These are phyloP conservation scores for Acanthamoeba triangularis DNA, from an alignment of 208 protist genomes.

Conservation along the genomic window DNA sequence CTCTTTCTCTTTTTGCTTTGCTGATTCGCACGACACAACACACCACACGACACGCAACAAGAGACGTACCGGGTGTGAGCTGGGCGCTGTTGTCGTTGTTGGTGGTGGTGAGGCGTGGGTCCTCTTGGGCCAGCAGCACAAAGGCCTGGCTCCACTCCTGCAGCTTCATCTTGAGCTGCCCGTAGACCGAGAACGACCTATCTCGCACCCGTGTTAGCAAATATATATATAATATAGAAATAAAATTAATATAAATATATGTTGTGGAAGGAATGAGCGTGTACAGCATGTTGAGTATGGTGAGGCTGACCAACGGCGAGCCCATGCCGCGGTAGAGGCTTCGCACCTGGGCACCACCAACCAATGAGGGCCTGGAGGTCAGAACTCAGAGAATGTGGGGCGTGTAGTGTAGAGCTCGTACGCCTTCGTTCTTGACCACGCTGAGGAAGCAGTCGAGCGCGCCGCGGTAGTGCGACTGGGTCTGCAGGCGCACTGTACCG, in stretches of 20 bases:
- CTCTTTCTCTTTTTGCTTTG: neutral
- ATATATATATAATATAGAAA: too few species aligned
- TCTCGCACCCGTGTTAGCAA: neutral
- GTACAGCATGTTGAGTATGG: constrained; percentile 69
- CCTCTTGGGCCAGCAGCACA: neutral
- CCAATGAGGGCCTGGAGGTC: too few species aligned
- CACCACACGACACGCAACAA: neutral
- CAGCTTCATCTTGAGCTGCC: constrained; percentile 63
- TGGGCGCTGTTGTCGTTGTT: neutral
- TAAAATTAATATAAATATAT: neutral
- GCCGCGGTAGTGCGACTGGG: constrained; percentile 51
- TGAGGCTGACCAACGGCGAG: constrained; percentile 69
- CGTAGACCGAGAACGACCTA: constrained; percentile 59
- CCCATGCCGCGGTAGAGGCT: constrained; percentile 41
- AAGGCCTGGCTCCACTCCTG: constrained; percentile 52
- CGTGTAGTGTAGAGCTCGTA: neutral
- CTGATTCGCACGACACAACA: neutral
- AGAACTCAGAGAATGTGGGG: neutral
- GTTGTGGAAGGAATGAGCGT: too few species aligned
- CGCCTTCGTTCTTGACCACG: constrained; percentile 58
- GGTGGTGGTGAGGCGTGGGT: neutral
- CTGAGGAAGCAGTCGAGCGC: constrained; percentile 53
- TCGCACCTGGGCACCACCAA: neutral
- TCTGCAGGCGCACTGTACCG: constrained; percentile 39
- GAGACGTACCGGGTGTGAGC: neutral